phyloP scores from a whole-genome alignment of 106 monocot species.

The Chionographis japonica region DNA sequence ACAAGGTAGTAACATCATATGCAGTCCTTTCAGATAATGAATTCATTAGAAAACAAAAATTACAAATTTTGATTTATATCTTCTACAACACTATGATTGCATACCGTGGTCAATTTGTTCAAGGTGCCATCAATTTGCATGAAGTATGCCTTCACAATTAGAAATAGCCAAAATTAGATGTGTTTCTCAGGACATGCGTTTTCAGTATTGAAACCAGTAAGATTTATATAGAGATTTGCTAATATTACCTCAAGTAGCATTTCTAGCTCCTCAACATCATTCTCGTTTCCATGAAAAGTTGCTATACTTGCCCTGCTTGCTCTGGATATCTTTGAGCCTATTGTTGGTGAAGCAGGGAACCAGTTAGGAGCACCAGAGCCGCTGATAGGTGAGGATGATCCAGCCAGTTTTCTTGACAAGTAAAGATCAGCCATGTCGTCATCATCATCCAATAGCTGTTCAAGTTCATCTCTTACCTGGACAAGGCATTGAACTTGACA shows the following conservation, averaged over 20 bases:
- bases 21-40: too few relatives aligned
- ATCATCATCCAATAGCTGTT: conserved; percentile 82
- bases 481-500: conserved; percentile 2
- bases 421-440: conserved; percentile 93
- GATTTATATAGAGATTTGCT: not conserved
- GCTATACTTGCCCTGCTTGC: conserved; percentile 63
- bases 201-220: not conserved
- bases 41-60: not conserved
- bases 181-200: not conserved
- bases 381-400: conserved; percentile 57
- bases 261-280: conserved; percentile 93
- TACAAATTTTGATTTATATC: not conserved
- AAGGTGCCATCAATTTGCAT: conserved; percentile 79
- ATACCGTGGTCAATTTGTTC: conserved; percentile 75
- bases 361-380: conserved; percentile 53
- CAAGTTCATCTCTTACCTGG: conserved; percentile 87
- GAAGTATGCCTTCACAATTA: conserved; percentile 62
- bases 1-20: too few relatives aligned
- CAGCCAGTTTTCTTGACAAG: conserved; percentile 65
- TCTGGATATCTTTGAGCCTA: conserved; percentile 65
- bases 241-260: conserved; percentile 75
- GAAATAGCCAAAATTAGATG: not conserved
- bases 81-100: not conserved
- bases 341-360: conserved; percentile 53
- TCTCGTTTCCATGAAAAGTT: conserved; percentile 70